Evolutionary conservation across 306 rosid species (phyloP), one percentile per base, ranked within the genome.

Genomic region (Rosa chinensis): DNA sequence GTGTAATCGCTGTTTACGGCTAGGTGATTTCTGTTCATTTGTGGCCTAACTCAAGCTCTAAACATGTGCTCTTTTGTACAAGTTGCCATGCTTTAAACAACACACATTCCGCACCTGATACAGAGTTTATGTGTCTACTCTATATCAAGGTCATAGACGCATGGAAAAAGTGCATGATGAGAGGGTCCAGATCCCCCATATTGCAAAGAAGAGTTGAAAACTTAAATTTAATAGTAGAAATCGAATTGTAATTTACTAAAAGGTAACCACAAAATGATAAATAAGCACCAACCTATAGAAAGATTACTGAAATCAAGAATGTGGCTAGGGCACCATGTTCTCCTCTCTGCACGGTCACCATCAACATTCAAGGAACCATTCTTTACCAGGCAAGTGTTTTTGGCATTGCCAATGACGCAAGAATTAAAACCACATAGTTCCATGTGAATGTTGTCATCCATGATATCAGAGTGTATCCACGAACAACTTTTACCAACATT

Each of bases 361-460:
- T 52, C 28, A 63, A 72, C 87, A 83, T 85, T 80, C 48, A n/a
- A 61, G 28, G 77, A 84, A 40, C 81, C 82, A 76, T 82, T 84
- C 75, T 67, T 73, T 72, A 25, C 80, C 77, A 12, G 64, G 70
- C 56, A 72, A 82, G 50, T 79, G 79, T 78, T 86, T 80, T 78
- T 80, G 25, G 71, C 59, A 74, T 77, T 78, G 70, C 78, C 92
- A 85, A 43, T 75, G 12, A 77, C 69, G 85, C 78, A 73, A 70
- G 89, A 78, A 72, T 70, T 70, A 81, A 10, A 73, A n/a, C 42
- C 79, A 68, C 83, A 83, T 55, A 86, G 85, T 77, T 91, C 88
- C 98, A 95, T 89, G 87, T 87, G 92, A 88, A 95, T 86, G 82
- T 95, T 92, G 72, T 95, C 99, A 61, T 95, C 98, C 99, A 95